Evolutionary conservation across 1,284 basidiomycete genomes (phyloP), one percentile per base, ranked within the genome.

Genomic region (Vanrija sp.): DNA sequence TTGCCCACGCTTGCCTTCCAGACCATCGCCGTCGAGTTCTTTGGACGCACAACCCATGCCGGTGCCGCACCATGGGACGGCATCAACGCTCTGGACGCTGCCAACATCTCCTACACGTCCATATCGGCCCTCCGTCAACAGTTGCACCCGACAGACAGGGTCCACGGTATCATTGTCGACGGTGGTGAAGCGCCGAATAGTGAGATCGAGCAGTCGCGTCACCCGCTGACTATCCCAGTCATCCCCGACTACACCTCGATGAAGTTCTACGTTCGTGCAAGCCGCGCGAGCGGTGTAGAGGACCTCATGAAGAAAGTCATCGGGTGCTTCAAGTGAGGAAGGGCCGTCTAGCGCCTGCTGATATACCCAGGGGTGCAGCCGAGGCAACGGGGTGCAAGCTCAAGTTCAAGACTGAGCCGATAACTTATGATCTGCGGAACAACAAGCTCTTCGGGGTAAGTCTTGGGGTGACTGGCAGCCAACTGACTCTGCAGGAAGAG

Each of bases 51-150:
- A 44, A 85, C 87, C 19, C 88, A 90, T 68, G 88, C 88, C 14
- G 85, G 83, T 26, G 82, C 34, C 15, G 56, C 57, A 19, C 66
- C 66, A 15, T 68, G 62, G 88, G 87, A 91, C 74, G 91, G 86
- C 23, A 81, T 82, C 56, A 92, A 92, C 68, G 89, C 90, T 5
- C 82, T 89, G 43, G 90, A 91, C 71, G 91, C 89, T 0, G 89
- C 87, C 2, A 86, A 90, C 64, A 75, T 88, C 16, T 86, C 88
- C 3, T 93, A 93, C 74, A 83, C 82, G 8, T 81, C 82, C 54
- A 80, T 93, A 45, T 85, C 87, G 9, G 83, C 83, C 2, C 79
- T 93, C 44, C 82, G 90, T 15, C 89, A 89, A 71, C 86, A 89
- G 73, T 21, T 67, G n/a, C 55, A 47, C 38, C 44, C 57, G 6